A percentile compares a stretch with the other conserved stretches of the same genome.
Conservation (phyloP, 306 rosid genomes). For the Crataegus laevigata region DNA sequence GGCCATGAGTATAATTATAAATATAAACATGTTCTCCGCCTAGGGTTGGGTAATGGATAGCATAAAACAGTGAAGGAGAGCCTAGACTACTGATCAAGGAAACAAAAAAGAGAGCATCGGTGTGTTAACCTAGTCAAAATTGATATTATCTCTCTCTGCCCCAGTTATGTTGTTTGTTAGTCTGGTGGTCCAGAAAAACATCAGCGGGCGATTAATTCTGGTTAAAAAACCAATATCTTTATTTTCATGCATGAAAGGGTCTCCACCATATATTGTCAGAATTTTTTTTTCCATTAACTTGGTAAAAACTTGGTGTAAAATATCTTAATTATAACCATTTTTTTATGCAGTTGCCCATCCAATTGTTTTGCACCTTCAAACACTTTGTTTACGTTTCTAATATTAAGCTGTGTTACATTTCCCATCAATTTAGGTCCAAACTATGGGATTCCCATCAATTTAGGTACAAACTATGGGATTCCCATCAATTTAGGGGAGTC, state of each 20-base stretch:
- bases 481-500: not conserved
- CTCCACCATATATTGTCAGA: not conserved
- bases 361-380: conserved; percentile 33
- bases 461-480: no score
- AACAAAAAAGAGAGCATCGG: conserved; percentile 36
- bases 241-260: not conserved
- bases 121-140: conserved; percentile 23
- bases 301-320: not conserved
- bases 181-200: conserved; percentile 27
- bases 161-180: not conserved
- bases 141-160: not conserved
- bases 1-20: not conserved
- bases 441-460: no score
- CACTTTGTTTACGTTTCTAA: not conserved
- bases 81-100: not conserved
- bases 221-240: not conserved
- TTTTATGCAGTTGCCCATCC: conserved; percentile 75
- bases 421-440: not conserved
- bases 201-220: conserved; percentile 13
- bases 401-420: no score
- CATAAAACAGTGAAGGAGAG: not conserved
- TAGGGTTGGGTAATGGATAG: not conserved
- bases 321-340: not conserved
- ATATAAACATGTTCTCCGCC: not conserved
- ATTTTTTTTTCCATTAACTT: not conserved